phyloP scores from a whole-genome alignment of 106 monocot genomes.

The Dioscorea zingiberensis region DNA sequence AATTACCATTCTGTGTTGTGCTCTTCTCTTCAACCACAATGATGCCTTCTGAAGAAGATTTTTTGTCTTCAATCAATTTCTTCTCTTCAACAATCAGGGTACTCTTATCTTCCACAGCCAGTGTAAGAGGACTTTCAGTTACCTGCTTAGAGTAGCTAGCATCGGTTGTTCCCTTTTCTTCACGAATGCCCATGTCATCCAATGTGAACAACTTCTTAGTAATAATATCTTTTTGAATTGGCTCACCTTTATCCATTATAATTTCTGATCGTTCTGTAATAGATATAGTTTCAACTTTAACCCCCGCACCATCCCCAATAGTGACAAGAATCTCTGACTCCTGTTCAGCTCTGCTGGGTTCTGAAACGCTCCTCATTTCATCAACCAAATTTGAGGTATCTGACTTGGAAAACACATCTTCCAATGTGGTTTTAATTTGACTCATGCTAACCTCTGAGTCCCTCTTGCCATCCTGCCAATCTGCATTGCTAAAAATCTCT shows the following conservation, averaged over 20 bases:
- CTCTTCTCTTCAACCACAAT: constrained; percentile 6
- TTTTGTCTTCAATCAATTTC: too few species aligned
- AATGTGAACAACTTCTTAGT: constrained; percentile 25
- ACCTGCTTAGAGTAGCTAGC: constrained; percentile 7
- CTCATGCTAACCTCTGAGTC: constrained; percentile 35
- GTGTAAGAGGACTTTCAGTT: constrained; percentile 5
- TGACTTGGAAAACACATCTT: constrained; percentile 17
- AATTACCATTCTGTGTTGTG: not conserved
- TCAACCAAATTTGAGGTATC: constrained; percentile 10
- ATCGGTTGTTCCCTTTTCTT: constrained; percentile 23
- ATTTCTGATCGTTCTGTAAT: constrained; percentile 13
- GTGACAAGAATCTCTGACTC: constrained; percentile 6
- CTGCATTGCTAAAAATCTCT: constrained; percentile 72
- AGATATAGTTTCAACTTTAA: constrained; percentile 24
- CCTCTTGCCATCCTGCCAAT: constrained; percentile 43
- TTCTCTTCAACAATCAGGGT: not conserved
- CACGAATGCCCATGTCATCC: constrained; percentile 16
- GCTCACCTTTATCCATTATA: constrained; percentile 6
- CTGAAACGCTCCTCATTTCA: not conserved
- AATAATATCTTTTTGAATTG: constrained; percentile 6
- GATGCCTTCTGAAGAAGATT: not conserved
- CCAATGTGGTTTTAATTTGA: constrained; percentile 8
- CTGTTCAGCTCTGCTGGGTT: constrained; percentile 6
- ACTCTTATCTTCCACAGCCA: constrained; percentile 12
- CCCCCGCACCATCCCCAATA: not conserved